Conservation (phyloP, 2,329 filamentous ascomycete species). For the Neonectria sp. region DNA sequence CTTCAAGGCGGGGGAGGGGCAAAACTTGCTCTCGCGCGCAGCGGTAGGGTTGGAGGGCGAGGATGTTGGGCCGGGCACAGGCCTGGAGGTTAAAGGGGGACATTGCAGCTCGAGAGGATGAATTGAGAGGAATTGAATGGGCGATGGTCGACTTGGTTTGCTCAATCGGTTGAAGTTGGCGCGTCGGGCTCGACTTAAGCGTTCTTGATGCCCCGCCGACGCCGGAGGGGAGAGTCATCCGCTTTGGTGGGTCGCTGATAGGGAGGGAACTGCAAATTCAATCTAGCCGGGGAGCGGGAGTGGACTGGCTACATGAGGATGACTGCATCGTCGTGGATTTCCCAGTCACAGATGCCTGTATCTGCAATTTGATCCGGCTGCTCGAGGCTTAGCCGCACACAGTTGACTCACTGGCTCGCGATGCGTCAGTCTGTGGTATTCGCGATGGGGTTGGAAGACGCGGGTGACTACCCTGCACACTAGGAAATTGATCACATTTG, state of each 20-base stretch:
- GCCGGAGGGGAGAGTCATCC: conserved; percentile 47
- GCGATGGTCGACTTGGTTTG: conserved; percentile 9
- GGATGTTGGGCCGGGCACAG: conserved; percentile 83
- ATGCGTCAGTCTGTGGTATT: not conserved
- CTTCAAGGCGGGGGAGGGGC: conserved; percentile 32
- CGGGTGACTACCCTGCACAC: not conserved
- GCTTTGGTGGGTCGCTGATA: conserved; percentile 36
- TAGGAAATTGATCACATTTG: not conserved
- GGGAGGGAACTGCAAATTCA: not conserved
- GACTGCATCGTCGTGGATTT: not conserved
- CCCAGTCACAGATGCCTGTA: not conserved
- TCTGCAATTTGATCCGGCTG: not conserved
- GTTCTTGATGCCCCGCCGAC: conserved; percentile 38
- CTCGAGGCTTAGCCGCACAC: not conserved
- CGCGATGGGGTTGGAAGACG: not conserved
- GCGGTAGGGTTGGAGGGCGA: conserved; percentile 83
- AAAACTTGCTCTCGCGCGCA: conserved; percentile 82
- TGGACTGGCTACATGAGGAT: not conserved
- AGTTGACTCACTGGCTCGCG: not conserved
- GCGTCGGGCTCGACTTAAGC: conserved; percentile 27
- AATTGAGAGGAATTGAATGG: not conserved
- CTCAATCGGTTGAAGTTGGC: conserved; percentile 9
- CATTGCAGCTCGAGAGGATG: conserved; percentile 54
- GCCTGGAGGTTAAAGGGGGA: conserved; percentile 80
- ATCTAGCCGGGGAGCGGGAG: not conserved